phyloP scores from a whole-genome alignment of 306 rosid genomes.

The Delonix regia region DNA sequence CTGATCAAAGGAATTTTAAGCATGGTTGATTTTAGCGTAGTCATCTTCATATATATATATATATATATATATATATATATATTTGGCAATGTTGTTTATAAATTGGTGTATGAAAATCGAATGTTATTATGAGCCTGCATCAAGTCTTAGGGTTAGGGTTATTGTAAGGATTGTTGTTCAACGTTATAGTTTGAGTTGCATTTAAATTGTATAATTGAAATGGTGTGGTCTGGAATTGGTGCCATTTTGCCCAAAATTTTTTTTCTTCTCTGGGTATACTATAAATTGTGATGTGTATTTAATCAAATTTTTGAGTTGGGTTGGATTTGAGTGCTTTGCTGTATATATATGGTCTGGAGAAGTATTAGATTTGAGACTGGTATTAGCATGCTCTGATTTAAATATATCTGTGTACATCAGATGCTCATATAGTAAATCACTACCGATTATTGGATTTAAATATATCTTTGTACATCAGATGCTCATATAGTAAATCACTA shows the following conservation, averaged over 20 bases:
- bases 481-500: background rate
- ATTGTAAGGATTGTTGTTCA: constrained; percentile 31
- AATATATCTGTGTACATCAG: background rate
- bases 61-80: background rate
- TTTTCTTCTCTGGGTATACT: background rate
- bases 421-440: background rate
- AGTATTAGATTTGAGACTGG: background rate
- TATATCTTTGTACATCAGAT: background rate
- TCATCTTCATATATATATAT: background rate
- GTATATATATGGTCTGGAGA: background rate
- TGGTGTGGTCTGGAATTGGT: background rate
- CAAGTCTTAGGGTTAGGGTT: constrained; percentile 74
- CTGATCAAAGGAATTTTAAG: background rate
- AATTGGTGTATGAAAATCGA: constrained; percentile 3
- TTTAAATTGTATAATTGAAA: background rate
- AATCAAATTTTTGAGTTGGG: background rate
- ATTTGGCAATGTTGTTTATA: background rate
- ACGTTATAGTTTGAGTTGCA: background rate
- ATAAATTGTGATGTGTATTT: constrained; percentile 15
- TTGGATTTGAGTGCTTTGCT: background rate
- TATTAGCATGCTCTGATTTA: background rate
- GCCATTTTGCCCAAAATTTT: background rate
- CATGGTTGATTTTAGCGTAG: background rate
- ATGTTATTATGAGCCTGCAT: background rate
- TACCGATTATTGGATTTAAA: background rate